Percentiles rank a stretch among this genome's conserved stretches.
phyloP scores from a whole-genome alignment of 2,329 filamentous ascomycete species.

The Fulvia fulva region DNA sequence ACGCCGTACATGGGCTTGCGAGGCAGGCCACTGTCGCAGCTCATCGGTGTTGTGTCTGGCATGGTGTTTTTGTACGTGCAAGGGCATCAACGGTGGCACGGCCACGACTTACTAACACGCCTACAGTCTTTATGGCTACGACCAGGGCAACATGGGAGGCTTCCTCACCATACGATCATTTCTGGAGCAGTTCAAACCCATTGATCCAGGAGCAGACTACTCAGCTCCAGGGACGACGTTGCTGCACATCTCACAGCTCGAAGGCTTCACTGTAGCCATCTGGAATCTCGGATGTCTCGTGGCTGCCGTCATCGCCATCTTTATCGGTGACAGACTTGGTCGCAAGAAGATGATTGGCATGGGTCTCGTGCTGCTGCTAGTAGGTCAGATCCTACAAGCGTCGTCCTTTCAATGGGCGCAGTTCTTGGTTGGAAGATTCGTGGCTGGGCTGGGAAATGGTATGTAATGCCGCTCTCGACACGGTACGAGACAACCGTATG shows the following conservation, averaged over 20 bases:
- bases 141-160: conserved; percentile 31
- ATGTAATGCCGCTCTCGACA: conserved; percentile 28
- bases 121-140: conserved; percentile 12
- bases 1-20: conserved; percentile 18
- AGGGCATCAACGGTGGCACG: not conserved
- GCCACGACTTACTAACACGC: not conserved
- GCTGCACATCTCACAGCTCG: conserved; percentile 36
- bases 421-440: conserved; percentile 47
- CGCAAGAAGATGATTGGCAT: conserved; percentile 55
- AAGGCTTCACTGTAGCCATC: conserved; percentile 39
- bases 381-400: conserved; percentile 58
- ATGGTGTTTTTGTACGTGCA: conserved; percentile 14
- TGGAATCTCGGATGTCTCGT: conserved; percentile 44
- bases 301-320: conserved; percentile 40
- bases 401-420: conserved; percentile 44
- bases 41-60: conserved; percentile 17
- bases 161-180: conserved; percentile 67
- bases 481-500: not conserved
- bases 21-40: conserved; percentile 16
- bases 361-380: conserved; percentile 54
- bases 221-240: conserved; percentile 1
- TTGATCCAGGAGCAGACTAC: conserved; percentile 29
- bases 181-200: conserved; percentile 41
- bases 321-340: conserved; percentile 56
- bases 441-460: conserved; percentile 41